Base-by-base conservation (phyloP, 2,329 filamentous ascomycete genomes). In the Sordariomycetes sp. region DNA sequence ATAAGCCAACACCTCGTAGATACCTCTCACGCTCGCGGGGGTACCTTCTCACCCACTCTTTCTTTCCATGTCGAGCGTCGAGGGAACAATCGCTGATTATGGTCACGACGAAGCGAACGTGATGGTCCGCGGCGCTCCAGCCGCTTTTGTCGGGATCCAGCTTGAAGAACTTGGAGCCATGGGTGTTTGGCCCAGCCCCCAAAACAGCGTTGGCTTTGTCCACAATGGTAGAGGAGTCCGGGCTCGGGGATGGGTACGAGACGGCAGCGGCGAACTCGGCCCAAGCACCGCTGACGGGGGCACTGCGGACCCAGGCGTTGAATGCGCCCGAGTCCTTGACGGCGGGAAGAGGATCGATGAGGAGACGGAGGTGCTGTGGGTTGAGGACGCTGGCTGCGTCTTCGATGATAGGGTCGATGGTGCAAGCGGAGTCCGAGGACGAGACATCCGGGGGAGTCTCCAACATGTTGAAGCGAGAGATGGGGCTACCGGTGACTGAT, bases 81-180 rank as follows among this genome's bases (percentile, higher is more conserved):
- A 72, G 61, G 60, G 68, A 61, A 56, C 69, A 71, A 60, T 72
- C 69, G 28, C 58, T 57, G n/a, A 70, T 59, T 39, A 71, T 64
- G 28, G 66, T 67, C 51, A 64, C 65, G 45, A 73, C 67, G 65
- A 73, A 74, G 39, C 70, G 68, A 48, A 71, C 64, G 52, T 69
- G 61, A 59, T 73, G 70, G 59, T 73, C 71, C 54, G 71, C 65
- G 50, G 60, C 53, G 22, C 65, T 65, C 70, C 70, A 72, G 28
- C 58, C 63, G 2, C 59, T 58, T 66, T 72, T 72, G 57, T 69
- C 64, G 25, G 70, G 69, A 60, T 70, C 64, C 61, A 70, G 70
- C 24, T 69, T 61, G 10, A 70, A 60, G 59, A 65, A 72, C 58
- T 66, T 66, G 56, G 63, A 52, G 24, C 62, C 64, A n/a, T 17